phyloP scores from a whole-genome alignment of 208 protist species.

The Tritrichomonas musculus region DNA sequence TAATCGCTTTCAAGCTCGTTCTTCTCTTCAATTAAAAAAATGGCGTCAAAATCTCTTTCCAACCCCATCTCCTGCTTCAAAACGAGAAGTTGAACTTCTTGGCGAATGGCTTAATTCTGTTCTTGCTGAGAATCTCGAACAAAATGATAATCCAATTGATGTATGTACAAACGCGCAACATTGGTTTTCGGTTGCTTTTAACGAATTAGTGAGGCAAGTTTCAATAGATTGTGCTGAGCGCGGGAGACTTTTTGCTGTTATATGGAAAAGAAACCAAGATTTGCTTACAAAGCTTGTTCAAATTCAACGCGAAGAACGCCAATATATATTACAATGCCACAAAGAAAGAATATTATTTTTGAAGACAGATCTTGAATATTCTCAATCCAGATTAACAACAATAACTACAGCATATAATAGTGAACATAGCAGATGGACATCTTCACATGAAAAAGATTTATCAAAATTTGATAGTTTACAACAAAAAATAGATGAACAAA shows the following conservation, averaged over 20 bases:
- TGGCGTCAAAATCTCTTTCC: background rate
- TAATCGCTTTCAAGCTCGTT: background rate
- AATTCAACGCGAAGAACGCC: background rate
- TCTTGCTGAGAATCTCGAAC: background rate
- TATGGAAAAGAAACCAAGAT: constrained; percentile 18
- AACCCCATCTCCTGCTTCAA: background rate
- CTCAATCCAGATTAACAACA: background rate
- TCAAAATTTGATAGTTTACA: constrained; percentile 1
- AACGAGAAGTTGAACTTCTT: background rate
- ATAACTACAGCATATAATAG: background rate
- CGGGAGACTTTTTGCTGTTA: background rate
- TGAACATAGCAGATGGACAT: background rate
- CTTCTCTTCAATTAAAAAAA: background rate
- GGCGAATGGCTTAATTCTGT: constrained; percentile 31
- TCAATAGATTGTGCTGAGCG: background rate
- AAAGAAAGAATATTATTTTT: background rate
- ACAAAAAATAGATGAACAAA: constrained; percentile 30
- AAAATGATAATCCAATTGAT: background rate
- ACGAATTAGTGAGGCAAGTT: background rate
- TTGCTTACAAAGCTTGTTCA: background rate
- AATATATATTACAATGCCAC: constrained; percentile 2
- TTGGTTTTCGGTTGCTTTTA: constrained; percentile 32
- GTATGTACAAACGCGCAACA: background rate
- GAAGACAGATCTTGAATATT: constrained; percentile 16
- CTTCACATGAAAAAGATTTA: constrained; percentile 22